Evolutionary conservation across 2,329 filamentous ascomycete genomes (phyloP), one percentile per base, ranked within the genome.

Genomic region (Parasarocladium wereldwijsianum): DNA sequence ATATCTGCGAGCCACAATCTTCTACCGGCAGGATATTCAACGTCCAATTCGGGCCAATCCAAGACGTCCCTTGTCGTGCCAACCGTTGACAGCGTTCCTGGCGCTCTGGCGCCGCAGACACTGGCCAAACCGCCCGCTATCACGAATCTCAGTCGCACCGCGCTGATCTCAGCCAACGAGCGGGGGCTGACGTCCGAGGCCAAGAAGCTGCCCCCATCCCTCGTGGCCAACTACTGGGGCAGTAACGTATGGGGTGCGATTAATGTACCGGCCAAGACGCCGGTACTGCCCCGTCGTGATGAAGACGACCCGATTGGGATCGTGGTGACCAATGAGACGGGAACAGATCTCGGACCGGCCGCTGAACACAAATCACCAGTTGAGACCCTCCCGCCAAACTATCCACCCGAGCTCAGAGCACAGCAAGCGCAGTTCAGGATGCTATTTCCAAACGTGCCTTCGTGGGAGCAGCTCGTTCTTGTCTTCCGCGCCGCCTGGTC

Each of bases 381-480:
- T 35, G 71, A 73, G 45, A 66, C 58, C 34, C 87, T 79, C 52
- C 86, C 69, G 15, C 60, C 54, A 39, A 71, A 77, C 41, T 98
- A 98, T 49, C 90, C 90, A 1, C 54, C 76, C 1, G 81, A 87
- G 38, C 60, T 94, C 10, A 78, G 69, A 43, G 76, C 80, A 4
- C 92, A 98, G 48, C 84, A 94, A 45, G 80, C 85, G 3, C 90
- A 96, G 47, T 98, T 98, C 49, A 70, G 85, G 6, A 73, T 94
- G 32, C 62, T 98, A 1, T 98, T 98, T 53, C 86, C 87, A 0
- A 70, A 75, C 36, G 80, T 84, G 1, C 69, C 76, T 4, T 60
- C 70, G 17, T 70, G 80, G 12, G 85, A 96, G 45, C 84, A 84
- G 49, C 62, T 93, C 6, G 76, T 94, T 3, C 64, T 96, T 29